Base-by-base conservation (phyloP, 352 stramenopile genomes). In the Halophytophthora batemanensis region DNA sequence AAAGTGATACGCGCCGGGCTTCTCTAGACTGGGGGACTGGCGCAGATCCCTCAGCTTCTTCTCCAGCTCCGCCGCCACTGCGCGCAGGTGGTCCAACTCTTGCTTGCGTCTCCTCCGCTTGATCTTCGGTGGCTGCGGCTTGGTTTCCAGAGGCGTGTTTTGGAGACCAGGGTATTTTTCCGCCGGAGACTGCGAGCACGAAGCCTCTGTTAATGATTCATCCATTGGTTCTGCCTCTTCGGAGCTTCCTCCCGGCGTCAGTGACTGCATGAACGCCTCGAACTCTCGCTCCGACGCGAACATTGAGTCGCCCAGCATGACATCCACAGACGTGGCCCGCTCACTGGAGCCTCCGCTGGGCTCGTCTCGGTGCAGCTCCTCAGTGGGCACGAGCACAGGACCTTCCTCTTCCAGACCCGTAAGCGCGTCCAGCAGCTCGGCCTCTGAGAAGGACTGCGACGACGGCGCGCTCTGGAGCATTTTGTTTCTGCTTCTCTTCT, bases 81-180 rank as follows among this genome's bases (percentile, higher is more conserved):
- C 56, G 46, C 73, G 73, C 39, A 84, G 54, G n/a, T 68, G 56
- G 42, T 79, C 70, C n/a, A 84, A 54, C 56, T 84, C 70, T 37
- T 79, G 73, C 50, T 81, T 84, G 49, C 64, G 69, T 12, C 67
- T 56, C 56, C 77, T 81, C 15, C 73, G 67, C n/a, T 57, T 81
- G 7, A 61, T 67, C 33, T 81, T 79, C 40, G n/a, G 19, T 47
- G 10, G 49, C 42, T 15, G 49, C 17, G 17, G 29, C 28, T 12
- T 31, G 25, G 11, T 29, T 13, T 12, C 28, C 22, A 43, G 57
- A 5, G 31, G 40, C n/a, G 55, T 56, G 23, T 23, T 51, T 19
- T 51, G 11, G 22, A 10, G 15, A n/a, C 4, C 23, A 6, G 38
- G 6, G 18, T 10, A 11, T 6, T 43, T 17, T 22, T 17, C 37